Evolutionary conservation across 306 rosid genomes (phyloP), one percentile per base, ranked within the genome.

Genomic region (Begonia masoniana): DNA sequence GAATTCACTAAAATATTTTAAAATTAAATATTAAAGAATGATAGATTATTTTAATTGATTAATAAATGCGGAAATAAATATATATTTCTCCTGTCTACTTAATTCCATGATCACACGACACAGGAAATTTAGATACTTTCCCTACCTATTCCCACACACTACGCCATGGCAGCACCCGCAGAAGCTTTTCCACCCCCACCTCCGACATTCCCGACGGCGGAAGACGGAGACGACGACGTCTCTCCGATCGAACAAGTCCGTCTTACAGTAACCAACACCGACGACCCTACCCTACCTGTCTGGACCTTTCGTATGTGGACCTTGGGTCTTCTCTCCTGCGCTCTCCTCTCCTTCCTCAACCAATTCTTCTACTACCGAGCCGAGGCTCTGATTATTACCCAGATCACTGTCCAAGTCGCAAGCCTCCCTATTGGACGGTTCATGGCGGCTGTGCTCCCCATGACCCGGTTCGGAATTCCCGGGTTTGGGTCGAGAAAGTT

Each of bases 221-320:
- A 41, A 15, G 16, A 62, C 5, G 78, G 65, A 0, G 71, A 74
- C 0, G 84, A 85, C 0, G 84, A 85, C n/a, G 6, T 72, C 1
- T 80, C 89, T 2, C 96, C 96, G 0, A 54, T 83, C 6, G 94
- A 87, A 14, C 58, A 87, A 47, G 96, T 87, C 17, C 79, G 83
- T 2, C 14, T 81, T 16, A 87, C 94, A 0, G 96, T 87, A 0
- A 50, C 78, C 2, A 76, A 71, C 76, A 71, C 72, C 10, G 96
- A 87, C 58, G 83, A 87, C 59, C 74, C 67, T 15, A 61, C 64
- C 13, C 79, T 55, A 3, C 96, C 94, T 0, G 79, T 87, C n/a
- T 83, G 96, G 96, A 87, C 96, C 4, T 87, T 87, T 67, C 76
- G 94, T 0, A 87, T 87, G 96, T 87, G 96, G 96, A 61, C 73